Evolutionary conservation across 768 basidiomycete genomes (phyloP).

Genomic region (Russula brevipes): DNA sequence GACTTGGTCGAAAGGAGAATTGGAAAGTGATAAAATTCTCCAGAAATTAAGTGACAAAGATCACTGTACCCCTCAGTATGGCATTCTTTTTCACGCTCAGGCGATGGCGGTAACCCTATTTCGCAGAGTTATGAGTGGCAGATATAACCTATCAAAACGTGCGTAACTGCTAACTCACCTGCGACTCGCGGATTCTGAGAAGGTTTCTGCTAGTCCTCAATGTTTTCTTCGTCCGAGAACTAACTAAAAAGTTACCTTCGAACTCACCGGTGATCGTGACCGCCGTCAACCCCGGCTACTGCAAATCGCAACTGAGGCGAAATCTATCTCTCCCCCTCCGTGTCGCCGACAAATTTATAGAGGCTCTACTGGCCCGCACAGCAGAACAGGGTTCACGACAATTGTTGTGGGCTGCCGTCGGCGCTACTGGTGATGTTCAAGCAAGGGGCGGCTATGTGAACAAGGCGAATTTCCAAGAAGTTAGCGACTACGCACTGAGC

Average conservation of each 20-base stretch:
- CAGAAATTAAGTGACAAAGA: conserved; percentile 7
- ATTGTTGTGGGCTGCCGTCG: conserved; percentile 20
- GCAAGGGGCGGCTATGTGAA: conserved; percentile 10
- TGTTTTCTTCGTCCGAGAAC: conserved; percentile 19
- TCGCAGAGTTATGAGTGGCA: conserved; percentile 10
- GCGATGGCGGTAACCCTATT: not conserved
- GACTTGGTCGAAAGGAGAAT: not conserved
- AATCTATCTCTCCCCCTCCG: not conserved
- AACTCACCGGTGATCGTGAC: conserved; percentile 21
- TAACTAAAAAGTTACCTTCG: conserved; percentile 19
- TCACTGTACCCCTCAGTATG: conserved; percentile 17
- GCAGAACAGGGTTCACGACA: conserved; percentile 17
- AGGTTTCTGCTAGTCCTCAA: conserved; percentile 8
- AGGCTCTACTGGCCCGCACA: conserved; percentile 3
- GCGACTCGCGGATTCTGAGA: not conserved
- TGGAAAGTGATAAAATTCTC: conserved; percentile 10
- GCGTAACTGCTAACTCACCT: not conserved
- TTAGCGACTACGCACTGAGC: conserved; percentile 19
- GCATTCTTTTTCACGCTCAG: not conserved
- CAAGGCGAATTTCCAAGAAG: conserved; percentile 6
- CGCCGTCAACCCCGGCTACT: conserved; percentile 19
- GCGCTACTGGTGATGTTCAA: conserved; percentile 9
- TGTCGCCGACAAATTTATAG: not conserved
- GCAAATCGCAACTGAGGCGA: conserved; percentile 14
- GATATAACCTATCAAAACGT: conserved; percentile 21